Evolutionary conservation across 1,139 yeast species (phyloP), one percentile per base, ranked within the genome.

Genomic region (Candida gigantensis): DNA sequence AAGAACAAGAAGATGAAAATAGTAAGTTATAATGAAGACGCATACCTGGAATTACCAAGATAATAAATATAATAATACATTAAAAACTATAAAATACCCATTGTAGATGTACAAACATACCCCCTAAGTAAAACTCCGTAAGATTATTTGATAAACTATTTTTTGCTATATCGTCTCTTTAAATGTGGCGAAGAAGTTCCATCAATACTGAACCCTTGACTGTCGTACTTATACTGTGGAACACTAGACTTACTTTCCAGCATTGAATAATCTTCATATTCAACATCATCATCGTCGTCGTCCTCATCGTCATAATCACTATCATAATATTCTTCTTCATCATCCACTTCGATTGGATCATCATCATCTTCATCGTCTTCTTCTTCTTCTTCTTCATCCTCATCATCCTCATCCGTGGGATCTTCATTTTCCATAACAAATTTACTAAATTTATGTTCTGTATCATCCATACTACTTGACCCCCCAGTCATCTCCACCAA

Each of bases 1-100:
- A 69, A 12, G 77, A 71, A 17, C 74, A 78, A 44, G 90, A 84
- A 51, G 76, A 73, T 20, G 30, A 35, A 31, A 28, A 37, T 19
- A 37, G 42, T 11, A 41, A 41, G n/a, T n/a, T n/a, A 31, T 31
- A 31, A 6, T 28, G 19, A 3, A 14, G 10, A 5, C 14, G 14
- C 11, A 24, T 24, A 24, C n/a, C n/a, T n/a, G n/a, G n/a, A n/a
- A n/a, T n/a, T n/a, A n/a, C n/a, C n/a, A n/a, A n/a, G n/a, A n/a
- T n/a, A n/a, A n/a, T n/a, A n/a, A n/a, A n/a, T n/a, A n/a, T n/a
- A n/a, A n/a, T n/a, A n/a, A n/a, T n/a, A n/a, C n/a, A n/a, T n/a
- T n/a, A n/a, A n/a, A n/a, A n/a, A n/a, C n/a, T n/a, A n/a, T n/a
- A n/a, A n/a, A n/a, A n/a, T n/a, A n/a, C n/a, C n/a, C n/a, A n/a